Evolutionary conservation across 2,329 filamentous ascomycete genomes (phyloP).

Genomic region (Trichoderma atroviride): DNA sequence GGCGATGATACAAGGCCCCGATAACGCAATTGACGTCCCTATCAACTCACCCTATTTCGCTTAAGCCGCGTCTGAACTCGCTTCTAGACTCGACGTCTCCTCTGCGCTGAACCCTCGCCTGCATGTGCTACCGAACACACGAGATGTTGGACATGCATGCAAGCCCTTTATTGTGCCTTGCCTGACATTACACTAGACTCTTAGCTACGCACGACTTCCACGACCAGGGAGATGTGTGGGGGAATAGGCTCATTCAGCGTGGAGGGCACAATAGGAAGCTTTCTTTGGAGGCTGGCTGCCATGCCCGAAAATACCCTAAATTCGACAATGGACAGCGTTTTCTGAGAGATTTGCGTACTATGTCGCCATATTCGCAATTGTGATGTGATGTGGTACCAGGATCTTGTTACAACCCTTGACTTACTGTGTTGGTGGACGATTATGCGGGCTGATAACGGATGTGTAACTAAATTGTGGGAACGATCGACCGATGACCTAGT

Average conservation of each 20-base stretch:
- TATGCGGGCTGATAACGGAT: slow-evolving; percentile 1
- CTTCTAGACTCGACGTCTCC: neutral
- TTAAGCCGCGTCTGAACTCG: neutral
- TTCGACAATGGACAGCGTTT: neutral
- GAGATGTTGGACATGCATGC: neutral
- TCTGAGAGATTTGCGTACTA: neutral
- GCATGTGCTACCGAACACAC: neutral
- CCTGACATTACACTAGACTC: neutral
- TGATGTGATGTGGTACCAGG: slow-evolving; percentile 19
- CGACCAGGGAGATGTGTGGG: neutral
- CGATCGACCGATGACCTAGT: neutral
- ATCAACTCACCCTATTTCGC: neutral
- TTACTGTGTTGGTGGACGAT: neutral
- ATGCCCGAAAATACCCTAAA: neutral
- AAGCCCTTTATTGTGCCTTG: neutral
- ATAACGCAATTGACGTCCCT: slow-evolving; percentile 21
- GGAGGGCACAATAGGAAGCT: neutral
- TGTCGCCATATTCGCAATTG: slow-evolving; percentile 25
- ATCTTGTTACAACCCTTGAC: neutral
- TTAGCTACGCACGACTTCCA: neutral
- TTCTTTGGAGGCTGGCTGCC: neutral
- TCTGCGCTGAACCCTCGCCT: neutral
- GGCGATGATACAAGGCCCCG: slow-evolving; percentile 21
- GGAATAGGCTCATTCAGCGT: neutral
- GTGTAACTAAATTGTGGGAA: neutral